Evolutionary conservation across 768 basidiomycete species (phyloP), one percentile per base, ranked within the genome.

Genomic region (Suillus fuscotomentosus): DNA sequence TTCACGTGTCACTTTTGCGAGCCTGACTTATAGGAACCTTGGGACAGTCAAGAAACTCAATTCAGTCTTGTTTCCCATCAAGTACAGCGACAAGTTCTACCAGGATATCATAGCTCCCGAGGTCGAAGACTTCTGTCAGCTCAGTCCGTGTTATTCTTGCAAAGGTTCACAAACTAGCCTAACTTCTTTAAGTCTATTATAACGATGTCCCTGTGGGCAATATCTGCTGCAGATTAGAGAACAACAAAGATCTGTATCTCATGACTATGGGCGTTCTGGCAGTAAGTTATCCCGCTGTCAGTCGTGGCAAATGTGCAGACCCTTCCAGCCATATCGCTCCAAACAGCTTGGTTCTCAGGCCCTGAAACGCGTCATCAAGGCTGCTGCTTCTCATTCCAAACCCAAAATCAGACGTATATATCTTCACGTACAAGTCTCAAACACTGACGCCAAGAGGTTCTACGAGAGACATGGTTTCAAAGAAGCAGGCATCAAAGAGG

Each of bases 241-340:
- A 80, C 61, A 83, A 80, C 61, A 85, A 86, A 24, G 75, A 73
- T 65, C 54, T 77, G 60, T 96, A 96, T 78, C 83, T 95, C 72
- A 93, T 95, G 89, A 96, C 95, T 59, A 89, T 96, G 88, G 95
- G 94, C 51, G 79, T 96, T 67, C 86, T 96, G 62, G 93, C 92
- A 63, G 93, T 95, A 79, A 77, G 87, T 79, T 64, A 63, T 55
- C 54, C 56, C 22, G 66, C 60, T 61, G 56, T 60, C 39, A 51
- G 68, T 53, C 60, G 63, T 68, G 60, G 41, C 59, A 63, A 63
- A 62, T 39, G 62, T 60, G 67, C 66, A 72, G 61, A 65, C 63
- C 66, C 48, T 39, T 54, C 36, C 45, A 69, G 93, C 93, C 95
- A 24, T 97, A 97, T 77, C 89, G 94, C 61, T 91, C 88, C 41